Evolutionary conservation across 2,329 filamentous ascomycete species (phyloP).

Genomic region (Lachnellula suecica): DNA sequence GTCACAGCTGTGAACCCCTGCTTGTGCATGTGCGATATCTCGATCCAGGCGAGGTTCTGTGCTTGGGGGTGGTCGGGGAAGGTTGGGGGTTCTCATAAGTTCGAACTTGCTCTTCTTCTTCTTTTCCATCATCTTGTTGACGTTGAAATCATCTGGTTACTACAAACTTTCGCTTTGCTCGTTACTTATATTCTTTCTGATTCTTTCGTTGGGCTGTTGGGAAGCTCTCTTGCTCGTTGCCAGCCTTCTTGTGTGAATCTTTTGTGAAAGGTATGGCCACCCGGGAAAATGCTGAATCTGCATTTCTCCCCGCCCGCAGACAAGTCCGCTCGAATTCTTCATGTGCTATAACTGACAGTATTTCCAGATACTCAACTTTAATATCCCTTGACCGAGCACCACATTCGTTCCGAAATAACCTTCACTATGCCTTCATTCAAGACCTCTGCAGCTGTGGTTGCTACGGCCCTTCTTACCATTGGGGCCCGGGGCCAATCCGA

Average conservation of each 20-base stretch:
- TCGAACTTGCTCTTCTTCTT: slow-evolving; percentile 1
- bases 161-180: slow-evolving; percentile 8
- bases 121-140: slow-evolving; percentile 1
- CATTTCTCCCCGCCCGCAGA: background rate
- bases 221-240: slow-evolving; percentile 17
- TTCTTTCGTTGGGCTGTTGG: slow-evolving; percentile 7
- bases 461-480: slow-evolving; percentile 48
- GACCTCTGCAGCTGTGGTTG: slow-evolving; percentile 41
- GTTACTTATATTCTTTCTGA: slow-evolving; percentile 6
- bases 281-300: background rate
- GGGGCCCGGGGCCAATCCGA: slow-evolving; percentile 47
- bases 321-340: no score
- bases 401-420: background rate
- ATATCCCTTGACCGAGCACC: background rate
- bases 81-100: slow-evolving; percentile 6
- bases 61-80: slow-evolving; percentile 14
- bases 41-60: slow-evolving; percentile 12
- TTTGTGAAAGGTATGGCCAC: slow-evolving; percentile 5
- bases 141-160: background rate
- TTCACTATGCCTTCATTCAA: slow-evolving; percentile 54
- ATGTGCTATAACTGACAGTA: slow-evolving; percentile 5
- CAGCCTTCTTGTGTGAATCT: slow-evolving; percentile 4
- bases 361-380: background rate
- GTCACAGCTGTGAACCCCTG: slow-evolving; percentile 8
- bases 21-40: slow-evolving; percentile 11